Evolutionary conservation across 495 filamentous ascomycete genomes (phyloP).

Genomic region (Xylaria flabelliformis): DNA sequence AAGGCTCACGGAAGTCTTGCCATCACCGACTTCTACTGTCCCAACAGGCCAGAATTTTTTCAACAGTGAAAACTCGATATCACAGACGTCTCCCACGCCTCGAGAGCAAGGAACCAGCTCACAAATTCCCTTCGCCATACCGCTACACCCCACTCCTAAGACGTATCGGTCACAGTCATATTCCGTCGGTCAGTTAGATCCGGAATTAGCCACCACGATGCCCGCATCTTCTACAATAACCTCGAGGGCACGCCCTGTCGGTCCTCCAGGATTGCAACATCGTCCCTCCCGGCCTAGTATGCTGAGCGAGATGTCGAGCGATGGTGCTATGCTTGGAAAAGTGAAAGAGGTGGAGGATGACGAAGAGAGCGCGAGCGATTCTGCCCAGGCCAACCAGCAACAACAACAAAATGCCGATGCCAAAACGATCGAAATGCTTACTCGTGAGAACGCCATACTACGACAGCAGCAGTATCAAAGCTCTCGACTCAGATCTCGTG

Average conservation of each 20-base stretch:
- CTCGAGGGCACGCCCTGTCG: conserved; percentile 60
- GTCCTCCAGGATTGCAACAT: conserved; percentile 73
- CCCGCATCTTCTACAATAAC: conserved; percentile 50
- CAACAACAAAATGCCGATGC: conserved; percentile 63
- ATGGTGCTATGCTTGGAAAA: conserved; percentile 73
- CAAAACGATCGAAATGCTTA: conserved; percentile 75
- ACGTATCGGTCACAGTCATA: conserved; percentile 96
- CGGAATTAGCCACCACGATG: conserved; percentile 63
- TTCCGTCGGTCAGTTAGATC: conserved; percentile 89
- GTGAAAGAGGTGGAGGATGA: conserved; percentile 84
- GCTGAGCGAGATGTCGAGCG: conserved; percentile 77
- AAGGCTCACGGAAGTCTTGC: conserved; percentile 74
- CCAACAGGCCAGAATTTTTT: conserved; percentile 57
- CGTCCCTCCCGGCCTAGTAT: conserved; percentile 86
- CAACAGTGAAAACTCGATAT: conserved; percentile 44
- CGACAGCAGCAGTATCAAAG: conserved; percentile 70
- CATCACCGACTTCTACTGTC: conserved; percentile 74
- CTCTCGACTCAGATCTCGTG: conserved; percentile 66
- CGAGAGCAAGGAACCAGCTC: conserved; percentile 55
- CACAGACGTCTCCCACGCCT: conserved; percentile 51
- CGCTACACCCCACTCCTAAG: conserved; percentile 87
- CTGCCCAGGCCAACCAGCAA: conserved; percentile 54
- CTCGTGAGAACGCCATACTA: conserved; percentile 73
- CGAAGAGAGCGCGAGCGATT: conserved; percentile 70
- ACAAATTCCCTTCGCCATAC: conserved; percentile 88